These are phyloP conservation scores for Chlamydomonas reinhardtii DNA, from an alignment of 163 green algal genomes.

Conservation along the genomic window DNA sequence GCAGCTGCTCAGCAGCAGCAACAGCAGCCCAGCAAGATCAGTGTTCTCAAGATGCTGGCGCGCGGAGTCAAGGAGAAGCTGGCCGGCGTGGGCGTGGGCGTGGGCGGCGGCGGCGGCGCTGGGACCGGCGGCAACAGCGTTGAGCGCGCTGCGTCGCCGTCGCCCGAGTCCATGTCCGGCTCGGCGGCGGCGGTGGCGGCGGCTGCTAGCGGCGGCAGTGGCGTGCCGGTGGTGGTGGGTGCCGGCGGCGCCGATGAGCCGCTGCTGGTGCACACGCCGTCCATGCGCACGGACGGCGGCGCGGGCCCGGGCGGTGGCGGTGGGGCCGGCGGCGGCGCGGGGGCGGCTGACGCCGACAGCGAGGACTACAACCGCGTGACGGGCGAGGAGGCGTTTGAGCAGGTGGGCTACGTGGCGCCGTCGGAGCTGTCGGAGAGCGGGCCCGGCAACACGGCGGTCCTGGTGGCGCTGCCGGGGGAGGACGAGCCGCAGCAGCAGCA, in stretches of 20 bases:
- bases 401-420: conserved; percentile 36
- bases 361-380: conserved; percentile 11
- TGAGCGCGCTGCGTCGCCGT: conserved; percentile 24
- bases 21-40: conserved; percentile 2
- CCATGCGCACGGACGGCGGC: not conserved
- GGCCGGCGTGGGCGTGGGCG: conserved; percentile 7
- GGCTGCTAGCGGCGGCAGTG: not conserved
- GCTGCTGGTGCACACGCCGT: not conserved
- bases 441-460: not conserved
- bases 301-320: not conserved
- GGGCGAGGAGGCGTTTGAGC: conserved; percentile 17
- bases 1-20: not conserved
- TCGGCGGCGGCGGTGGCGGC: not conserved
- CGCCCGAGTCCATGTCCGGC: not conserved
- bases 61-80: conserved; percentile 45
- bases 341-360: not conserved
- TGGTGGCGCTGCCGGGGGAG: not conserved
- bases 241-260: conserved; percentile 22
- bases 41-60: conserved; percentile 31
- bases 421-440: conserved; percentile 14
- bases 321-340: not conserved
- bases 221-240: not conserved
- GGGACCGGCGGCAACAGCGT: conserved; percentile 2
- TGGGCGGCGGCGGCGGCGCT: not conserved
- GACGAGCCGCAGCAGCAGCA: not conserved